Evolutionary conservation across 2,329 filamentous ascomycete genomes (phyloP).

Genomic region (Epichloe scottii): DNA sequence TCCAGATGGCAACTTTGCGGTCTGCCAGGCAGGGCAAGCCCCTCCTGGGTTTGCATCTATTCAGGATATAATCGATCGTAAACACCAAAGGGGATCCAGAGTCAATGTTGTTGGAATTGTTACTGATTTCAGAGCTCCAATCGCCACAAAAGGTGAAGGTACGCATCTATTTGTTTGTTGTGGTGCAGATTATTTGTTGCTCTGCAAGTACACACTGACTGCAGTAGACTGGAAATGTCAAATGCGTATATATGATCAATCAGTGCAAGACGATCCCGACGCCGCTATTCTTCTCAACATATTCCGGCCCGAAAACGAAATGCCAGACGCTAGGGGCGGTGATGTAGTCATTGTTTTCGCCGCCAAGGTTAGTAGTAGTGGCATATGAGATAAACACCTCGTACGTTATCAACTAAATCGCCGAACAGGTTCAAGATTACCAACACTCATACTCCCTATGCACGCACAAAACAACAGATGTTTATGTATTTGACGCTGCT

Average conservation of each 20-base stretch:
- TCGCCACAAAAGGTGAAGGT: slow-evolving; percentile 39
- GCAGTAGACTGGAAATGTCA: slow-evolving; percentile 45
- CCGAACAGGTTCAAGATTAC: slow-evolving; percentile 28
- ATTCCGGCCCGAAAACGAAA: slow-evolving; percentile 40
- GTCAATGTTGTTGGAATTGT: slow-evolving; percentile 60
- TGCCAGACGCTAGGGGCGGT: slow-evolving; percentile 33
- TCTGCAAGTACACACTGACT: neutral
- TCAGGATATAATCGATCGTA: slow-evolving; percentile 30
- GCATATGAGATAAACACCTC: neutral
- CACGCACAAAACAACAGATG: slow-evolving; percentile 26
- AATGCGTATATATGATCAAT: slow-evolving; percentile 48
- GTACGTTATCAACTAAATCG: slow-evolving; percentile 1
- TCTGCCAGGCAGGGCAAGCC: slow-evolving; percentile 2
- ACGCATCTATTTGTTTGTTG: slow-evolving; percentile 9
- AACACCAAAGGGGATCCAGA: slow-evolving; percentile 14
- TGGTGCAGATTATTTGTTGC: neutral
- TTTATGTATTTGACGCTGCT: slow-evolving; percentile 30
- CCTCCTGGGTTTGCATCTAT: slow-evolving; percentile 19
- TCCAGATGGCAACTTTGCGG: slow-evolving; percentile 5
- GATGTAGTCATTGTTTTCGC: slow-evolving; percentile 33
- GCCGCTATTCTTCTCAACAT: slow-evolving; percentile 39
- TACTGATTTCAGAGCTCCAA: slow-evolving; percentile 47
- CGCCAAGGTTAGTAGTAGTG: slow-evolving; percentile 35
- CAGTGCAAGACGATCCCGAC: slow-evolving; percentile 30
- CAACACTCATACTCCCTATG: slow-evolving; percentile 28